A percentile compares a stretch with the other conserved stretches of the same genome.
Evolutionary conservation across 331 rosid species (phyloP).

Genomic region (Stylosanthes scabra): DNA sequence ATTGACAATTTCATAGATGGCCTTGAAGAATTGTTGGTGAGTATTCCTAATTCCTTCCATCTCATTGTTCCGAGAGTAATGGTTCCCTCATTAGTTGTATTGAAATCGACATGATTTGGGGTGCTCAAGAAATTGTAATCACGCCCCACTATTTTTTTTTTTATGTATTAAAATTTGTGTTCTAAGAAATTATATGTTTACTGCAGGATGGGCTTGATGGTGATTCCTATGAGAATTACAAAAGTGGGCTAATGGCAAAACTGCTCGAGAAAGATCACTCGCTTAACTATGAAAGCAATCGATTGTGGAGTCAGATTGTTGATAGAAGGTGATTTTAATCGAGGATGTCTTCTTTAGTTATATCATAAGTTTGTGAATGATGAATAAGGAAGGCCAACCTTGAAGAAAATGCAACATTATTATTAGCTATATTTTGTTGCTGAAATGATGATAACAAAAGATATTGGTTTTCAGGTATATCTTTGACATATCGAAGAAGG

Average conservation of each 20-base stretch:
- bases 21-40: slow-evolving; percentile 80
- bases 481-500: slow-evolving; percentile 74
- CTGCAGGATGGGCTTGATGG: slow-evolving; percentile 83
- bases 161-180: slow-evolving; percentile 7
- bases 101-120: slow-evolving; percentile 1
- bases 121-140: slow-evolving; percentile 4
- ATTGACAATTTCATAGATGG: slow-evolving; percentile 71
- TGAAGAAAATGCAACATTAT: no score
- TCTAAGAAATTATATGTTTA: slow-evolving; percentile 36
- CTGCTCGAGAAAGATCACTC: slow-evolving; percentile 96
- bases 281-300: slow-evolving; percentile 74
- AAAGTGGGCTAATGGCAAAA: slow-evolving; percentile 75
- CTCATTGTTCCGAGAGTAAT: slow-evolving; percentile 6
- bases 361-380: neutral
- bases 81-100: slow-evolving; percentile 1
- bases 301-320: slow-evolving; percentile 81
- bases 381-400: no score
- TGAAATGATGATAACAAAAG: slow-evolving; percentile 6
- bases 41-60: slow-evolving; percentile 42
- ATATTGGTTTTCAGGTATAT: slow-evolving; percentile 66
- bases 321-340: slow-evolving; percentile 66
- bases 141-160: neutral
- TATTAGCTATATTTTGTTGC: no score
- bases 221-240: slow-evolving; percentile 77
- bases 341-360: neutral